phyloP scores from a whole-genome alignment of 83 land plant genomes.

The Thuja plicata region DNA sequence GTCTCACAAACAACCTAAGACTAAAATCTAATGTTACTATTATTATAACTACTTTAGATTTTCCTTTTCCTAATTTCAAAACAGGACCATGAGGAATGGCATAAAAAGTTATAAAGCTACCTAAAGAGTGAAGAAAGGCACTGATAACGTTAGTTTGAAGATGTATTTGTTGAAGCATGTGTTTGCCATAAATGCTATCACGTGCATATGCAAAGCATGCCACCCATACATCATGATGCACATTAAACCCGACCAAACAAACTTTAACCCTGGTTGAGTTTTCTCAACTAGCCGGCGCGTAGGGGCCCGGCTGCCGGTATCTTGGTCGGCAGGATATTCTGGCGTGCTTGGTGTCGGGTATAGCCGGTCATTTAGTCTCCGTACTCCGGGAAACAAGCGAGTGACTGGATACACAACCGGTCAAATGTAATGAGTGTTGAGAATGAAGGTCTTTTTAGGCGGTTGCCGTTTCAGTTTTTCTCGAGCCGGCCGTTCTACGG shows the following conservation, averaged over 20 bases:
- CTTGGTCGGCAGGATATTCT: constrained; percentile 13
- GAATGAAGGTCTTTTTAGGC: too few species aligned
- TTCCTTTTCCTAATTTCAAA: too few species aligned
- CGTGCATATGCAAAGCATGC: not conserved
- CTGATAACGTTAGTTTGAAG: not conserved
- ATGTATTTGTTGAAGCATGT: not conserved
- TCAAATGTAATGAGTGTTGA: too few species aligned
- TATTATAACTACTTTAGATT: too few species aligned
- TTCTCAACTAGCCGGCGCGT: not conserved
- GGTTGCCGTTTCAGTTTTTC: too few species aligned
- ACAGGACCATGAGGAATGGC: too few species aligned
- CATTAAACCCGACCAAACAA: not conserved
- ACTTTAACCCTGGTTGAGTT: not conserved
- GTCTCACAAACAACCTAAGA: too few species aligned
- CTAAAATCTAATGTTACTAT: too few species aligned
- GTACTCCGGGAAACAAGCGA: not conserved
- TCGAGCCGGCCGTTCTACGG: too few species aligned
- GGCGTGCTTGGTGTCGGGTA: not conserved
- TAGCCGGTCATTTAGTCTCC: not conserved
- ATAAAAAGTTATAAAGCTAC: not conserved
- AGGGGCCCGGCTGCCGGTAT: constrained; percentile 6
- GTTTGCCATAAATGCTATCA: constrained; percentile 1
- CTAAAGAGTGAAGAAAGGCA: not conserved
- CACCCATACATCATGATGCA: not conserved
- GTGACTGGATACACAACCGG: too few species aligned